Evolutionary conservation across 192 early-diverging fungal genomes (phyloP), one percentile per base, ranked within the genome.

Genomic region (Coemansia sp.): DNA sequence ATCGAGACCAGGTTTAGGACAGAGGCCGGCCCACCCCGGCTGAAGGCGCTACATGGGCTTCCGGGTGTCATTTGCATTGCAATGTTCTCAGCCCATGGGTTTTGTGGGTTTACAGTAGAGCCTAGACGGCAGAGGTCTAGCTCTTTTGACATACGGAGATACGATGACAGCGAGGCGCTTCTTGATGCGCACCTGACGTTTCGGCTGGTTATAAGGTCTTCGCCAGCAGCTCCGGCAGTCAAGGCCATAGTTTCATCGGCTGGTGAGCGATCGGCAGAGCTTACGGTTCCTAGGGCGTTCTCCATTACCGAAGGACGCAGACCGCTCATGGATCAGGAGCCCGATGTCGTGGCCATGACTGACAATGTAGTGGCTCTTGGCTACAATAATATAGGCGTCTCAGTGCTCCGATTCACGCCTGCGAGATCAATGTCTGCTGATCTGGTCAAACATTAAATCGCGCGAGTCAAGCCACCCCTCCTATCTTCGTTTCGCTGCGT

Each of bases 281-380:
- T 54, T 16, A 33, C 13, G 4, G 53, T 54, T 10, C 53, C 53
- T 31, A 27, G 53, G 53, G 53, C 53, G 16, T 54, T 54, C 29
- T 54, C 53, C 4, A 54, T 54, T 33, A 13, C 53, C 17, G 27
- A 54, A 27, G 53, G 53, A 16, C 53, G 53, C 53, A 54, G 11
- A 29, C 53, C 53, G 11, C 53, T 29, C 16, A 54, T 54, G 53
- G 31, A 54, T 54, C 53, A 54, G 7, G 11, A 53, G 13, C 54
- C 53, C n/a, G 40, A 31, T 16, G 35, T 44, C 33, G 66, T 56
- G 11, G 40, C 54, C 16, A 67, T 67, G 66, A 37, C 45, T 13
- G 66, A 67, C 40, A 59, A 67, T 53, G 45, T 19, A 8, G 24
- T 67, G 29, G 46, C 50, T 6, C 37, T 67, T 16, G 44, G 46